Evolutionary conservation across 2,329 filamentous ascomycete species (phyloP).

Genomic region (Cercospora sesami): DNA sequence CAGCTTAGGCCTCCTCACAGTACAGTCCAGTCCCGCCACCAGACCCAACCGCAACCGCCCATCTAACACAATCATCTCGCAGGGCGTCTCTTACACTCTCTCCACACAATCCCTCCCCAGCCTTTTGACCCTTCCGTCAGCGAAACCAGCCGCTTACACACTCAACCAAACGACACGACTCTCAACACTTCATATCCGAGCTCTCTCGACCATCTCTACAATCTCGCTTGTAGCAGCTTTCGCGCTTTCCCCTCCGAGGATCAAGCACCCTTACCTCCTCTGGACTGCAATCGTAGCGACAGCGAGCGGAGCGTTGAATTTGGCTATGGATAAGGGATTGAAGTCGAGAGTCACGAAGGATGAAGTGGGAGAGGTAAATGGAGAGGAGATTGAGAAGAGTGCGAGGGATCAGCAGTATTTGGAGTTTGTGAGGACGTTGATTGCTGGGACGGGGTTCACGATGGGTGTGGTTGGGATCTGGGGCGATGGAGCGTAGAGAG

Average conservation of each 20-base stretch:
- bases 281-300: slow-evolving; percentile 74
- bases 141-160: slow-evolving; percentile 67
- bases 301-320: slow-evolving; percentile 44
- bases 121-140: slow-evolving; percentile 76
- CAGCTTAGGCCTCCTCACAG: slow-evolving; percentile 68
- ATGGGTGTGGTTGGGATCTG: slow-evolving; percentile 52
- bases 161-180: slow-evolving; percentile 62
- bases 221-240: slow-evolving; percentile 76
- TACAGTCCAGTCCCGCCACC: slow-evolving; percentile 19
- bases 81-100: slow-evolving; percentile 89
- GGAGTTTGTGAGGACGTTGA: slow-evolving; percentile 46
- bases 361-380: slow-evolving; percentile 45
- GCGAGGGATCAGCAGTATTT: slow-evolving; percentile 46
- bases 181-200: slow-evolving; percentile 64
- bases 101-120: slow-evolving; percentile 75
- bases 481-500: slow-evolving; percentile 46
- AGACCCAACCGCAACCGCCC: not conserved
- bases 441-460: slow-evolving; percentile 48
- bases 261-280: slow-evolving; percentile 83
- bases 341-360: slow-evolving; percentile 36
- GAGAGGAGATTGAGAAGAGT: slow-evolving; percentile 50
- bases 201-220: slow-evolving; percentile 68
- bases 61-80: slow-evolving; percentile 16
- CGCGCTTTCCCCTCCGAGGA: slow-evolving; percentile 68
- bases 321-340: slow-evolving; percentile 33